Base-by-base conservation (phyloP, 257 asterid species). In the Cynanchum wilfordii region DNA sequence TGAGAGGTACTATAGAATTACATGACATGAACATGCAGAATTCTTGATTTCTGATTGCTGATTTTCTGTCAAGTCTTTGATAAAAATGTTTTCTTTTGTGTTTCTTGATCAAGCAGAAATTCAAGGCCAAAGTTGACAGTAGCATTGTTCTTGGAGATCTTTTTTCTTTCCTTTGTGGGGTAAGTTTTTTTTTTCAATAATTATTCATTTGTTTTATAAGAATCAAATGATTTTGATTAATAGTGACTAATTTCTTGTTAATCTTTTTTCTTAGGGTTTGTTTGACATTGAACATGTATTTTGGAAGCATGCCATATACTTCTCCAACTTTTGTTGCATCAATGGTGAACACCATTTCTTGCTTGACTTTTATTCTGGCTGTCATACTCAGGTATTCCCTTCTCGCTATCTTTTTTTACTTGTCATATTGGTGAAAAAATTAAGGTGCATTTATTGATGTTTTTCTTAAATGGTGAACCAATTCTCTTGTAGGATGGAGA, bases 351-450 rank as follows among this genome's bases (percentile, higher is more conserved):
- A 84, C 96, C 2, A 82, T 87, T 68, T 90, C 92, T 79, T 81
- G 91, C 79, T 63, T 89, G 77, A 91, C 96, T 49, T 89, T 89
- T 78, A 76, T 91, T 44, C 69, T 87, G 4, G 97, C 96, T 65
- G 81, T 87, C n/a, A 64, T 82, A 4, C 92, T 89, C 81, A 85
- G 94, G 97, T n/a, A n/a, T n/a, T n/a, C n/a, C n/a, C n/a, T n/a
- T n/a, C n/a, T n/a, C n/a, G n/a, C n/a, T n/a, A n/a, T n/a, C n/a
- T n/a, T n/a, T n/a, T 30, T 30, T 30, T 30, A 30, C 33, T 30
- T 30, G 33, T 30, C 33, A 30, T n/a, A n/a, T n/a, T n/a, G 2
- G 33, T 1, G 33, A 30, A 1, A 1, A 30, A 30, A 30, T 30
- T 30, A 30, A 30, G 1, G 33, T 30, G 4, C 38, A 2, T 33